phyloP scores from a whole-genome alignment of 1,284 basidiomycete species.

The Heimioporus punctisporus region DNA sequence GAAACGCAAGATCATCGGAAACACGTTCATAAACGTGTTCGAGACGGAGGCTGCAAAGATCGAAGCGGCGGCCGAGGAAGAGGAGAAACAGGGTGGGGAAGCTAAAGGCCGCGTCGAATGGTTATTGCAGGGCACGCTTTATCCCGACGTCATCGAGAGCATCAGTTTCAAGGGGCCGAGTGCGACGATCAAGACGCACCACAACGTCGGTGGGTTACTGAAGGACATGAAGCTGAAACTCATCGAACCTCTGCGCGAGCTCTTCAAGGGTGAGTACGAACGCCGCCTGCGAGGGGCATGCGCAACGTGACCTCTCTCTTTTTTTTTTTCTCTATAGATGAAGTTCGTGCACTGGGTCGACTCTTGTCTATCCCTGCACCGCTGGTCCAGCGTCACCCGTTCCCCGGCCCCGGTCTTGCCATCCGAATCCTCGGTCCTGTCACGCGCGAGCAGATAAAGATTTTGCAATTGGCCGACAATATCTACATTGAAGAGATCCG shows the following conservation, averaged over 20 bases:
- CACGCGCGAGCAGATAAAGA: slow-evolving; percentile 90
- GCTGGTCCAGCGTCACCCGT: slow-evolving; percentile 97
- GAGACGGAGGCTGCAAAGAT: slow-evolving; percentile 93
- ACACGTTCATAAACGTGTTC: slow-evolving; percentile 99
- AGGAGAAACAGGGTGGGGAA: slow-evolving; percentile 66
- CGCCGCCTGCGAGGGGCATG: too few relatives aligned
- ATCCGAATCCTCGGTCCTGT: slow-evolving; percentile 98
- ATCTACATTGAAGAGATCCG: slow-evolving; percentile 99
- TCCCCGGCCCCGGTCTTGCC: slow-evolving; percentile 99
- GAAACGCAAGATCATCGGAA: slow-evolving; percentile 99
- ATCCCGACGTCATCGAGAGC: slow-evolving; percentile 99
- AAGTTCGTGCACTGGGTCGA: slow-evolving; percentile 93
- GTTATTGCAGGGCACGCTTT: slow-evolving; percentile 96
- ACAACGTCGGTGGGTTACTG: slow-evolving; percentile 97
- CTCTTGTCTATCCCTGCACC: slow-evolving; percentile 92
- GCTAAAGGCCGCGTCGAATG: slow-evolving; percentile 95
- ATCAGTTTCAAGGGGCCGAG: slow-evolving; percentile 99
- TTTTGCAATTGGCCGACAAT: slow-evolving; percentile 93
- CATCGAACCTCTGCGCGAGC: slow-evolving; percentile 96
- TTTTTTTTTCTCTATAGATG: slow-evolving; percentile 67
- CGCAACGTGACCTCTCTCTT: too few relatives aligned
- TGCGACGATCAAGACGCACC: slow-evolving; percentile 99
- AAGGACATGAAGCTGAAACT: slow-evolving; percentile 99
- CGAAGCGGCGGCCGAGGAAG: slow-evolving; percentile 83
- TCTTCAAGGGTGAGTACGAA: slow-evolving; percentile 89